Conservation (phyloP, 768 basidiomycete genomes). For the Psilocybe azurescens region DNA sequence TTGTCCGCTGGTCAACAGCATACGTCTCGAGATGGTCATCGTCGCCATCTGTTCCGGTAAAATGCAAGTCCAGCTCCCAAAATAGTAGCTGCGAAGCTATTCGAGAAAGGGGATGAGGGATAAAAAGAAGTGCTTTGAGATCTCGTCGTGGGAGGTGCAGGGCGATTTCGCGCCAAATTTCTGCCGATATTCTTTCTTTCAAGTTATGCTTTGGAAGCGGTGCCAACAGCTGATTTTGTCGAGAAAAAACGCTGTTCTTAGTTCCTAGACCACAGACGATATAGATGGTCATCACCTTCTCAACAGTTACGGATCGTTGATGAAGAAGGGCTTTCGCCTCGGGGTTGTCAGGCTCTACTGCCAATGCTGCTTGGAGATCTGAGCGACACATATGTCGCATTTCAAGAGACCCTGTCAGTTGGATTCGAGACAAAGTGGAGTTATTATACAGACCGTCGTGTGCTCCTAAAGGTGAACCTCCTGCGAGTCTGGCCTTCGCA, state of each 20-base stretch:
- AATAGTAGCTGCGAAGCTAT: constrained; percentile 74
- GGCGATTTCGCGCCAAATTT: constrained; percentile 77
- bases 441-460: constrained; percentile 57
- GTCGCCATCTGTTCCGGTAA: constrained; percentile 41
- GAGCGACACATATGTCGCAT: constrained; percentile 4
- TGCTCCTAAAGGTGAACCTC: constrained; percentile 63
- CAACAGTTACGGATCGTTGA: constrained; percentile 57
- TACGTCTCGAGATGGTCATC: constrained; percentile 22
- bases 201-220: constrained; percentile 43
- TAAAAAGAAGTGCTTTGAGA: constrained; percentile 64
- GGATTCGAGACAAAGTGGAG: neutral
- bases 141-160: constrained; percentile 65
- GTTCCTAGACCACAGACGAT: constrained; percentile 4
- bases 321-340: constrained; percentile 68
- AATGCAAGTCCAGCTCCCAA: constrained; percentile 66
- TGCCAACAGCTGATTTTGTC: constrained; percentile 37
- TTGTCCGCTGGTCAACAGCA: constrained; percentile 20
- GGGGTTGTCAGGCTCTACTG: constrained; percentile 68
- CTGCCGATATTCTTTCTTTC: constrained; percentile 62
- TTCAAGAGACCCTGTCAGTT: neutral
- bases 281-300: constrained; percentile 49
- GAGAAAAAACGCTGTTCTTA: neutral
- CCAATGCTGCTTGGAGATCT: constrained; percentile 74
- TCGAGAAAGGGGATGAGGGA: constrained; percentile 70
- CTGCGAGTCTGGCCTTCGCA: constrained; percentile 67